A percentile compares a stretch with the other conserved stretches of the same genome.
Evolutionary conservation across 495 filamentous ascomycete species (phyloP).

Genomic region (Cairneyella variabilis): DNA sequence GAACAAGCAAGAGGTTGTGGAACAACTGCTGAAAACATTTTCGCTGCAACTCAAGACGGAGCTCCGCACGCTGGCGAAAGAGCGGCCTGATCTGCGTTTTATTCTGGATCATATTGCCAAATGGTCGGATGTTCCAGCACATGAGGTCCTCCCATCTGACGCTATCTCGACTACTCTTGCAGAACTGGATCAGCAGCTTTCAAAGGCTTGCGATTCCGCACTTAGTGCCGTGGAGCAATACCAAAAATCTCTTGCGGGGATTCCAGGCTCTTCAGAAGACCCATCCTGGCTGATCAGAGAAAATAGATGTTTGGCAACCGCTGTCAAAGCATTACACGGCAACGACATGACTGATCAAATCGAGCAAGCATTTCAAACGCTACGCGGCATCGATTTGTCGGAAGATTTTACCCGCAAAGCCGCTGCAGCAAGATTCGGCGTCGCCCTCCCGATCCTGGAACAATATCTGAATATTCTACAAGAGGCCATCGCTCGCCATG

Average conservation of each 20-base stretch:
- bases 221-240: conserved; percentile 72
- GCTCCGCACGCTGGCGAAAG: conserved; percentile 41
- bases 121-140: conserved; percentile 43
- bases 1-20: conserved; percentile 34
- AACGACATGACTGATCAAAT: conserved; percentile 50
- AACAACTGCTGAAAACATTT: conserved; percentile 39
- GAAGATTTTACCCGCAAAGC: conserved; percentile 38
- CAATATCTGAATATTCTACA: conserved; percentile 64
- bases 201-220: conserved; percentile 58
- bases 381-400: conserved; percentile 45
- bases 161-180: conserved; percentile 21
- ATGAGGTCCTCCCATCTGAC: no score
- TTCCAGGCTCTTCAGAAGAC: conserved; percentile 55
- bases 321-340: conserved; percentile 56
- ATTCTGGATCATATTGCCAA: conserved; percentile 55
- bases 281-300: conserved; percentile 59
- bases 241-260: conserved; percentile 39
- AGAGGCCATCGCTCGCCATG: conserved; percentile 46
- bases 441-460: conserved; percentile 67
- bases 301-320: conserved; percentile 50
- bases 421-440: conserved; percentile 58
- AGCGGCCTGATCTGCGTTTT: conserved; percentile 58
- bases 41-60: conserved; percentile 39
- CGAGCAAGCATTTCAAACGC: conserved; percentile 40
- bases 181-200: conserved; percentile 53